Evolutionary conservation across 352 stramenopile species (phyloP).

Genomic region (Phytopythium helicoides): DNA sequence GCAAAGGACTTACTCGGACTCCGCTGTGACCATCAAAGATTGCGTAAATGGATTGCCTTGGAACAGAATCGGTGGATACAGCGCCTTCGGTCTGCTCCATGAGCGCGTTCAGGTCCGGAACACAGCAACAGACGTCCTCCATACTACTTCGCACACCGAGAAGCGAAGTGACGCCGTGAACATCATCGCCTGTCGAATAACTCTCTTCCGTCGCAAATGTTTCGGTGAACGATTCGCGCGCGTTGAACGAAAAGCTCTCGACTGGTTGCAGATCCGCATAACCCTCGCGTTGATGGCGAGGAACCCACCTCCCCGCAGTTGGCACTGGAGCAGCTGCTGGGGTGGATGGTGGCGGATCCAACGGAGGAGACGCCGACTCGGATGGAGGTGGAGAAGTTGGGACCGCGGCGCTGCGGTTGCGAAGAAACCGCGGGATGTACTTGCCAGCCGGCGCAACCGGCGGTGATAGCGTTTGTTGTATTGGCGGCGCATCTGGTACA

Average conservation of each 20-base stretch:
- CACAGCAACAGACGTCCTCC: constrained; percentile 83
- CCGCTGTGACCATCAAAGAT: constrained; percentile 86
- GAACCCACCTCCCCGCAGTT: constrained; percentile 45
- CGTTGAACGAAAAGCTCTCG: constrained; percentile 41
- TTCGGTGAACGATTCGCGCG: constrained; percentile 53
- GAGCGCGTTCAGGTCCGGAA: constrained; percentile 65
- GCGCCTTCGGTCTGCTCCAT: constrained; percentile 20
- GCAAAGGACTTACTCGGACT: constrained; percentile 44
- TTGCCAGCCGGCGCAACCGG: constrained; percentile 48
- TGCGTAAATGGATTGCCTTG: constrained; percentile 71
- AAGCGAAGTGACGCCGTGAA: constrained; percentile 77
- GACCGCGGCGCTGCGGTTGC: constrained; percentile 55
- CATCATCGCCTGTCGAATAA: constrained; percentile 64
- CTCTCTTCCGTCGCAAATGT: constrained; percentile 65
- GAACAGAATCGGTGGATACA: not conserved
- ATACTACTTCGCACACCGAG: constrained; percentile 72
- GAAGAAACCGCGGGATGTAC: constrained; percentile 72
- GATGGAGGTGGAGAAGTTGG: constrained; percentile 31
- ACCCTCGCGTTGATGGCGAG: constrained; percentile 53
- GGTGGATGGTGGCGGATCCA: constrained; percentile 20
- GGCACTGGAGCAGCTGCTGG: constrained; percentile 20
- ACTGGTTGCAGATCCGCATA: constrained; percentile 45
- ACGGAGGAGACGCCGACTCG: constrained; percentile 29
- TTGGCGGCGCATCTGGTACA: constrained; percentile 22
- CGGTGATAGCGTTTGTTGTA: constrained; percentile 56